Evolutionary conservation across 495 filamentous ascomycete genomes (phyloP), one percentile per base, ranked within the genome.

Genomic region (Penicillium maclennaniae): DNA sequence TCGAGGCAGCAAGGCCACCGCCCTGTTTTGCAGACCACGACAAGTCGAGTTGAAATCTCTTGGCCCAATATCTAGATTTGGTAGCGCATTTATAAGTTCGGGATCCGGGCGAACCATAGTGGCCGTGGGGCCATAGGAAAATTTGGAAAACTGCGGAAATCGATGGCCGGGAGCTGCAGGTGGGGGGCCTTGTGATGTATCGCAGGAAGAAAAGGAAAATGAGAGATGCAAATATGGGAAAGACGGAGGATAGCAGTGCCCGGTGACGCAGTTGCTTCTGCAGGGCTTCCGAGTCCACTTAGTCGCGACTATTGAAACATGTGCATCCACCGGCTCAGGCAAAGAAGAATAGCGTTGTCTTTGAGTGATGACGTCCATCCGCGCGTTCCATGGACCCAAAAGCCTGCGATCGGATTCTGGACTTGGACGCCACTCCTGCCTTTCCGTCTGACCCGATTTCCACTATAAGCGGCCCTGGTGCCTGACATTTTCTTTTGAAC

Each of bases 181-280:
- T 53, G 55, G 49, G 55, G 49, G 56, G 52, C 48, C 45, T 40
- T 49, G 45, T 63, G 61, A 64, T 61, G 51, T 61, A 61, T 64
- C 53, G 55, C 17, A 39, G 59, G 5, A 49, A 20, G 23, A 23
- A 42, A 16, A 7, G 16, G 39, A 42, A 7, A 7, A 5, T 7
- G 3, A 42, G 38, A n/a, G 14, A 17, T 41, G 6, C 19, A 40
- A n/a, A 6, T 41, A 23, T 23, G 23, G 23, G 23, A 23, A 2
- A 23, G 2, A 23, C 5, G 23, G 23, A 23, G 5, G 2, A 23
- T 23, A 5, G 23, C 23, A 23, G 23, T 23, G 23, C 23, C 23
- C 23, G 23, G 23, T 23, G 23, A 23, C 23, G 23, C 23, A 23
- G 23, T 23, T 23, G 23, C 23, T 23, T 23, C 23, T 23, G 23